Evolutionary conservation across 352 stramenopile genomes (phyloP), one percentile per base, ranked within the genome.

Genomic region (Globisporangium solare): DNA sequence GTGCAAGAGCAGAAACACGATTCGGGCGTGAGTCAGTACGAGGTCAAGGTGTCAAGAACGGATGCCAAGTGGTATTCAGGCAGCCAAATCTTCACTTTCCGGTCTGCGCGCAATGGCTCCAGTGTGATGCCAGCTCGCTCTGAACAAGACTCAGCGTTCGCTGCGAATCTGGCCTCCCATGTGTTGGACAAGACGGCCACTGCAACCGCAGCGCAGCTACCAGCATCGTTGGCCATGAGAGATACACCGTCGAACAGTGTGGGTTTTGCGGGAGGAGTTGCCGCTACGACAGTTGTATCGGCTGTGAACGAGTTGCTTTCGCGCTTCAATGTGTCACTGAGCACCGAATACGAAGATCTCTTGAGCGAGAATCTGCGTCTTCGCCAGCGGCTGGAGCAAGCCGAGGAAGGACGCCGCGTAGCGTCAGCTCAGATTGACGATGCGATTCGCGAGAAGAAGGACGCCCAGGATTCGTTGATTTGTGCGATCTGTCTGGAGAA

Each of bases 401-500:
- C 79, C 3, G 82, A 94, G 60, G 71, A 86, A 58, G 68, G 74
- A 47, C 78, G 78, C 3, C 79, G 74, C 17, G 59, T 78, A 5
- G 76, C 76, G n/a, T 64, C 69, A 2, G 66, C 73, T 1, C 80
- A 88, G 51, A 86, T 94, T 24, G 79, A 94, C 45, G 65, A 73
- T 6, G 80, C 74, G 20, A 72, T 88, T 22, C 76, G 78, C 43
- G 77, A 90, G 53, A 88, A 85, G 60, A 89, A 86, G 58, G 83
- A 91, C 15, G 69, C 75, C 18, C 64, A 86, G 46, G 83, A 94
- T 51, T 77, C 79, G 53, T 68, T 94, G 40, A 68, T 84, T 37
- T 94, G 85, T 59, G 79, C 79, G 21, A 83, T 92, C 43, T 94
- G 85, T 55, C 69, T 94, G 18, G 85, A 94, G 59, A 79, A 83